A percentile compares a stretch with the other conserved stretches of the same genome.
These are phyloP conservation scores for Picochlorum sp. DNA, from an alignment of 139 green algal genomes.

Conservation along the genomic window DNA sequence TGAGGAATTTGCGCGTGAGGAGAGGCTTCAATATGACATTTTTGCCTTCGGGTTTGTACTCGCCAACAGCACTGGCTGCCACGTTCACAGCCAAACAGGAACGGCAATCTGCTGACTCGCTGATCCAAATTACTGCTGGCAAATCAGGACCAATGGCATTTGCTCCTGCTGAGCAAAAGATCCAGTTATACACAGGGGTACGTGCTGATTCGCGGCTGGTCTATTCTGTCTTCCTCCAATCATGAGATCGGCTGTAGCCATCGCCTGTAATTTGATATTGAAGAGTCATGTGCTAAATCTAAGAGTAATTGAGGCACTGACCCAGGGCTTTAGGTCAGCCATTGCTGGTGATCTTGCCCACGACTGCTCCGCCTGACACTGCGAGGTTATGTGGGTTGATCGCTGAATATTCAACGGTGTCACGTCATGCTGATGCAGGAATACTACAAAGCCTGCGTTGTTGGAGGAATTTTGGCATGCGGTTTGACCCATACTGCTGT, in stretches of 20 bases:
- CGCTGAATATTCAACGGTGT: neutral
- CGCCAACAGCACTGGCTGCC: slow-evolving; percentile 2
- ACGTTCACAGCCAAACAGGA: slow-evolving; percentile 35
- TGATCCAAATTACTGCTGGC: neutral
- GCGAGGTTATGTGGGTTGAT: no score
- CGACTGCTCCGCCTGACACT: neutral
- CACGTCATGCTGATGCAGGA: slow-evolving; percentile 29
- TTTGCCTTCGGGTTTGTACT: slow-evolving; percentile 10
- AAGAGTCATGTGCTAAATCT: no score
- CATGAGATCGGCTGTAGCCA: neutral
- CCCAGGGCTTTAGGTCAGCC: no score
- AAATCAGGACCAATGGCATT: slow-evolving; percentile 1
- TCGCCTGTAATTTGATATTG: no score
- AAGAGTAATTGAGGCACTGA: no score
- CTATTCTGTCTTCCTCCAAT: neutral
- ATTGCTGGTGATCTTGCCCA: neutral
- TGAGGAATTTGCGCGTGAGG: neutral
- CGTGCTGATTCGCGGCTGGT: neutral
- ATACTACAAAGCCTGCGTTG: slow-evolving; percentile 70
- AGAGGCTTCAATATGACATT: neutral
- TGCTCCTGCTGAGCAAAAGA: slow-evolving; percentile 38
- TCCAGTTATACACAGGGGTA: slow-evolving; percentile 31
- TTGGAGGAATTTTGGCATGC: slow-evolving; percentile 59
- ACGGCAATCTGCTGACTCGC: slow-evolving; percentile 6
- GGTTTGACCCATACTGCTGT: slow-evolving; percentile 56